A percentile compares a stretch with the other conserved stretches of the same genome.
Conservation (phyloP, 148 eudicot genomes). For the Spergularia marina region DNA sequence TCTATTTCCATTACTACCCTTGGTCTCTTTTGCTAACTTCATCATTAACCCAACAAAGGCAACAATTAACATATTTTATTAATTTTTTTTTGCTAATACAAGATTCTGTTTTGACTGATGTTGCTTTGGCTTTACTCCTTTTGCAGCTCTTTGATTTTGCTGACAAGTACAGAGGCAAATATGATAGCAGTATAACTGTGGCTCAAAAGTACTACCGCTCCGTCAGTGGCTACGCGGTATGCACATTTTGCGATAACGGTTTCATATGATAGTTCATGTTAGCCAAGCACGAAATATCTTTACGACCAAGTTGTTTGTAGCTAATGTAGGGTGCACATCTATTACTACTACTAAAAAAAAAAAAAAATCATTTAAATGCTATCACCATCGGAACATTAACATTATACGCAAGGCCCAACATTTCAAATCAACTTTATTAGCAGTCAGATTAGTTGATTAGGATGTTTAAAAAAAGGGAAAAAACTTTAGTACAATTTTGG, state of each 20-base stretch:
- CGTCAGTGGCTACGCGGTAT: slow-evolving; percentile 92
- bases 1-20: slow-evolving; percentile 19
- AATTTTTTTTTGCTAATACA: neutral
- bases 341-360: no score
- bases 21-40: neutral
- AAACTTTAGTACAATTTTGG: no score
- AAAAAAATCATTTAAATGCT: no score
- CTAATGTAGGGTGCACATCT: no score
- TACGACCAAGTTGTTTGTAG: no score
- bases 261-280: neutral
- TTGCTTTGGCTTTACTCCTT: neutral
- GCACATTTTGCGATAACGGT: slow-evolving; percentile 19
- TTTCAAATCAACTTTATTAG: no score
- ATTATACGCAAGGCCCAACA: no score
- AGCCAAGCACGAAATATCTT: no score
- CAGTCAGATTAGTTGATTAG: no score
- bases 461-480: no score
- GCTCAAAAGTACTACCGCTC: slow-evolving; percentile 98
- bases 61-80: no score
- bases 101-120: neutral
- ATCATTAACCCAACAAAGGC: neutral
- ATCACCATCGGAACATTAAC: no score
- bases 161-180: slow-evolving; percentile 96
- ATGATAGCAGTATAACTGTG: slow-evolving; percentile 83
- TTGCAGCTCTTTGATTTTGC: slow-evolving; percentile 89